These are phyloP conservation scores for Lentinus polychrous DNA, from an alignment of 1,284 basidiomycete genomes.

Conservation along the genomic window DNA sequence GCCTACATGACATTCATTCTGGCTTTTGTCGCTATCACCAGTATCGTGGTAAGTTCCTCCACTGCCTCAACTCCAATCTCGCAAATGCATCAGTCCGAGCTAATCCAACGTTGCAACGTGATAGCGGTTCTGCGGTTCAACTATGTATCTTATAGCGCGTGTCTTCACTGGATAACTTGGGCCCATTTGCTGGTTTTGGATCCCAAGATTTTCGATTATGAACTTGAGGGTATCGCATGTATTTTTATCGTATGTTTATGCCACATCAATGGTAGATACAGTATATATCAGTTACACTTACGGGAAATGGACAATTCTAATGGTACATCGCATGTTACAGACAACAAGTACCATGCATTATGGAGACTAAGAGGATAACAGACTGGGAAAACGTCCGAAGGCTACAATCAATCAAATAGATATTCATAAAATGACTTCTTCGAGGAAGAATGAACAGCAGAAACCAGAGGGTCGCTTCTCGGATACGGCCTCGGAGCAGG, in stretches of 20 bases:
- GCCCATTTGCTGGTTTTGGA: too few relatives aligned
- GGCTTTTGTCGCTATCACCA: constrained; percentile 71
- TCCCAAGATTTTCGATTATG: background rate
- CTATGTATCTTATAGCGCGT: constrained; percentile 53
- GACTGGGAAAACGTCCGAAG: too few relatives aligned
- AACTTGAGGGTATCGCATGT: background rate
- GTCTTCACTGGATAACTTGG: constrained; percentile 49
- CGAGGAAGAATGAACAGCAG: constrained; percentile 4
- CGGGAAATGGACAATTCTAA: too few relatives aligned
- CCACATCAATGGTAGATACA: too few relatives aligned
- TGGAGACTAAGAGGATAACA: too few relatives aligned
- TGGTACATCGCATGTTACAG: too few relatives aligned
- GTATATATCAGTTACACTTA: too few relatives aligned
- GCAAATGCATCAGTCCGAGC: background rate
- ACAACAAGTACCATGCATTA: too few relatives aligned
- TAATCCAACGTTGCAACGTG: too few relatives aligned
- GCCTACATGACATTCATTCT: constrained; percentile 78
- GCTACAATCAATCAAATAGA: constrained; percentile 33
- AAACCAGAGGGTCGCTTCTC: constrained; percentile 12
- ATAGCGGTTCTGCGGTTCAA: constrained; percentile 57
- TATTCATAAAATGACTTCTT: constrained; percentile 35
- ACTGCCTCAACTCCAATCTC: constrained; percentile 6
- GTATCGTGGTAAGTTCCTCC: constrained; percentile 43
- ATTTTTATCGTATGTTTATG: constrained; percentile 1
- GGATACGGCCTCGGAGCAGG: constrained; percentile 16